phyloP scores from a whole-genome alignment of 169 alveolate species.

The Plasmodium sp. region DNA sequence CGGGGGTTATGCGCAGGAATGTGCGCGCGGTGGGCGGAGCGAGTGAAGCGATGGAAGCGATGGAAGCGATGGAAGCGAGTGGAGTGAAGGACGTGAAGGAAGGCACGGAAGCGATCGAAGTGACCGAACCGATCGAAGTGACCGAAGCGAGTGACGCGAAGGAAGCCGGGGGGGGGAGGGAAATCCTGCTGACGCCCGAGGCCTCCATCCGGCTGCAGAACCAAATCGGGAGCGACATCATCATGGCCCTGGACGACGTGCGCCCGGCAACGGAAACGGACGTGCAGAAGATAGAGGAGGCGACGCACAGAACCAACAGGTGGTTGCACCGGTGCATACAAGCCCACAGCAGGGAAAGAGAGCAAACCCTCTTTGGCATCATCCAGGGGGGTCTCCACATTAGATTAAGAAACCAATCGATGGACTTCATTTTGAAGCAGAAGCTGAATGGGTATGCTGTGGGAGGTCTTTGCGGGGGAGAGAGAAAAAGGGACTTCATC shows the following conservation, averaged over 20 bases:
- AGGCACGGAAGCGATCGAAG: no score
- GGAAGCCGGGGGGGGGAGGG: background rate
- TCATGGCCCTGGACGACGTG: conserved; percentile 99
- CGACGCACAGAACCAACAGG: conserved; percentile 77
- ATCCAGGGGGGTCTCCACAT: conserved; percentile 97
- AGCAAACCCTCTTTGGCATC: conserved; percentile 96
- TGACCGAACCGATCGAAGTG: no score
- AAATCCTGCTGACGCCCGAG: conserved; percentile 96
- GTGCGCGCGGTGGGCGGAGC: background rate
- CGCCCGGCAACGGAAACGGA: conserved; percentile 86
- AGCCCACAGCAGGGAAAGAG: conserved; percentile 93
- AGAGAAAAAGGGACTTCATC: conserved; percentile 95
- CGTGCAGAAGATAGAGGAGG: conserved; percentile 75
- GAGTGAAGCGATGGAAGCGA: background rate
- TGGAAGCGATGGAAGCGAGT: background rate
- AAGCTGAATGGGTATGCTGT: conserved; percentile 98
- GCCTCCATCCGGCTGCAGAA: conserved; percentile 94
- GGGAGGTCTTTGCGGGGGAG: conserved; percentile 99
- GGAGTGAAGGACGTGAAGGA: no score
- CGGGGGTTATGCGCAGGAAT: conserved; percentile 3
- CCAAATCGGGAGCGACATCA: conserved; percentile 96
- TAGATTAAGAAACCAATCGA: conserved; percentile 85
- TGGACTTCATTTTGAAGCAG: conserved; percentile 83
- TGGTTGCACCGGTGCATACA: conserved; percentile 96
- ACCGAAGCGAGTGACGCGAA: no score